Evolutionary conservation across 352 stramenopile genomes (phyloP), one percentile per base, ranked within the genome.

Genomic region (Globisporangium ultimum): DNA sequence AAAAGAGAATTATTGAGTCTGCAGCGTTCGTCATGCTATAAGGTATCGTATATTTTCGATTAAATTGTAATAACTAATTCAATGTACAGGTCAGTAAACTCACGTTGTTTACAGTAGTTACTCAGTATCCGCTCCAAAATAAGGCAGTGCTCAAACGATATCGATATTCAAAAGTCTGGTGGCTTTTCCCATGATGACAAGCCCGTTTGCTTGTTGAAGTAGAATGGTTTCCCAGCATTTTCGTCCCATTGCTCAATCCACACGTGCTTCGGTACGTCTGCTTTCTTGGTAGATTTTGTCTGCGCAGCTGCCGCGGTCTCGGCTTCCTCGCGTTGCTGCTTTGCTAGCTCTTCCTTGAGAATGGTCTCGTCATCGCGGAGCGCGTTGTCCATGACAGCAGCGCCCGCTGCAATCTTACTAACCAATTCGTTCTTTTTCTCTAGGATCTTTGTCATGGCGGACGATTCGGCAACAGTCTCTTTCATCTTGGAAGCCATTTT

Each of bases 161-260:
- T 32, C 24, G 5, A 32, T 32, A 14, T 7, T 36, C 41, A 61
- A 11, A 93, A 80, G 36, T 91, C 84, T 0, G 48, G 45, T 0
- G 87, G 87, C 67, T 90, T 91, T 20, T 91, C 83, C 84, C 84
- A 96, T 7, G 80, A 76, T 20, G 85, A 91, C 60, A 91, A 21
- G 18, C 84, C 80, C 9, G 84, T 95, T 64, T 91, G 74, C 57
- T 87, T 87, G 72, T 96, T 93, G 53, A 79, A 96, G 78, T 96
- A 96, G 58, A 93, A 96, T 6, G 80, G 74, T 61, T 93, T 92
- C 49, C 82, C 80, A 21, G 71, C 56, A 22, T 54, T 69, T 36
- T 90, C 83, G 65, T 96, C 85, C 79, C 83, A 92, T 61, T 91
- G 74, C 64, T 93, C 81, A 17, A 91, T 70, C 87, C 87, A 96